phyloP scores from a whole-genome alignment of 2,329 filamentous ascomycete genomes.

The Cercospora sesami region DNA sequence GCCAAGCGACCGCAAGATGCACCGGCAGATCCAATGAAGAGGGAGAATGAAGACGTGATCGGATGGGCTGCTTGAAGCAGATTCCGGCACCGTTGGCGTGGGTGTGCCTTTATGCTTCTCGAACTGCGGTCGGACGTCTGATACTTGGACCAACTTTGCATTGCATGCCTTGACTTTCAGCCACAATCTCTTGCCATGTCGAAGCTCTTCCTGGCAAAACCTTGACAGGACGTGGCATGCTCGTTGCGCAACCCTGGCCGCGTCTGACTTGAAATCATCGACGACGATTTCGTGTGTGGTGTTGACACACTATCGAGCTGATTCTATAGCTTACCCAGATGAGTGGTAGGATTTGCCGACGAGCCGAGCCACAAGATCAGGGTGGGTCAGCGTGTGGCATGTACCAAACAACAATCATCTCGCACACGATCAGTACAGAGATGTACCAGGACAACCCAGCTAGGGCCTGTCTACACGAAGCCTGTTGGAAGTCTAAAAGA shows the following conservation, averaged over 20 bases:
- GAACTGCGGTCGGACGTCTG: neutral
- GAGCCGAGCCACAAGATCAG: neutral
- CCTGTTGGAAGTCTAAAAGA: neutral
- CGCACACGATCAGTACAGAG: neutral
- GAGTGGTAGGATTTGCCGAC: neutral
- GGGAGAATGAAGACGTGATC: constrained; percentile 1
- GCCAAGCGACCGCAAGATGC: constrained; percentile 14
- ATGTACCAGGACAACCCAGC: neutral
- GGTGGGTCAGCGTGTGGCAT: neutral
- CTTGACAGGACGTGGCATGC: neutral
- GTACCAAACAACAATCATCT: neutral
- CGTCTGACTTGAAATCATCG: neutral
- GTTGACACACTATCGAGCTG: neutral
- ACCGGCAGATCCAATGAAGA: constrained; percentile 7
- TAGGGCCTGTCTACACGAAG: neutral
- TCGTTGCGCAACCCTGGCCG: neutral
- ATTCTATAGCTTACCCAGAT: neutral
- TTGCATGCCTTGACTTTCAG: neutral
- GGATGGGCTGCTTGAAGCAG: neutral
- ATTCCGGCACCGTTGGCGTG: neutral
- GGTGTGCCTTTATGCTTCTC: neutral
- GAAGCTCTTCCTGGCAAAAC: neutral
- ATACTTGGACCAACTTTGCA: neutral
- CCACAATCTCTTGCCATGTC: neutral
- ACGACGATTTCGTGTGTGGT: neutral